Evolutionary conservation across 208 protist species (phyloP), one percentile per base, ranked within the genome.

Genomic region (Leishmania mexicana): DNA sequence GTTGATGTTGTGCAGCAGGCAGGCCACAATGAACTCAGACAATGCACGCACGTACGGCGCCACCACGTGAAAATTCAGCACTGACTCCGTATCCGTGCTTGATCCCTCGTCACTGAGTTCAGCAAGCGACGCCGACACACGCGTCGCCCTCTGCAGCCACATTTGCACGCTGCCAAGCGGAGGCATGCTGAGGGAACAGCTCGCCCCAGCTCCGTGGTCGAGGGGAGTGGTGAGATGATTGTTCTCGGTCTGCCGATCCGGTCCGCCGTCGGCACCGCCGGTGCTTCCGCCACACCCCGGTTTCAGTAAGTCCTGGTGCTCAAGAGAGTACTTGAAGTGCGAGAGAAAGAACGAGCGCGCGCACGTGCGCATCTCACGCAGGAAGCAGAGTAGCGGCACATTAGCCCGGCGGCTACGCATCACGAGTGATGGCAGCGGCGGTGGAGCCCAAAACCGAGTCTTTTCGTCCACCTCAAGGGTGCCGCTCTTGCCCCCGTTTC

Each of bases 331-430:
- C 53, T 83, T 75, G 38, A 83, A 28, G 84, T 89, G 67, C 75
- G 85, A 79, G 79, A 85, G 58, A 57, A 90, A 77, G 35, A 88
- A 49, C 24, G 53, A 80, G 51, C n/a, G 77, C 42, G 70, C 79
- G 58, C 88, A 84, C 19, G 86, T 81, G 8, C 92, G 88, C 68
- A 91, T 57, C 78, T 95, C 92, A 1, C 92, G 92, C 76, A 95
- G 76, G 79, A 94, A 93, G 83, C 92, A 95, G 42, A 95, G 85
- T 35, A 94, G 88, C 15, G 92, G 90, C 62, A 95, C 90, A 78
- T 95, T 92, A 60, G 92, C 89, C 68, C 89, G 88, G 49, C 87
- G 79, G 54, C 75, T 80, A 57, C 89, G 87, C 42, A 90, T 80
- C 7, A 81, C 45, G 5, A 86, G n/a, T 11, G 81, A 73, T 10